Base-by-base conservation (phyloP, 2,329 filamentous ascomycete genomes). In the Stachybotrys chartarum region DNA sequence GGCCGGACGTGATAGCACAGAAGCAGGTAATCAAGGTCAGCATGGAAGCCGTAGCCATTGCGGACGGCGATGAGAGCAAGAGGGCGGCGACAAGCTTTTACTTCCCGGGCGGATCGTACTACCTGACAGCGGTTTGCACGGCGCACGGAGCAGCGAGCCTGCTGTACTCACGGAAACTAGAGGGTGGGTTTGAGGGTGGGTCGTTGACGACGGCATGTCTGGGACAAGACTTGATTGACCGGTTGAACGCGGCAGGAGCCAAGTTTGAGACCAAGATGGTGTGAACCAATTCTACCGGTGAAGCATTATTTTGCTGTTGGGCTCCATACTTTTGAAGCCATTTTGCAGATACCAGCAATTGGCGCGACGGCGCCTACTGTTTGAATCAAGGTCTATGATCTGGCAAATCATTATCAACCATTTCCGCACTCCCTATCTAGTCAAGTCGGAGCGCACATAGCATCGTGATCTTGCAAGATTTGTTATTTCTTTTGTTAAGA, bases 171-270 rank as follows among this genome's bases (percentile, higher is more conserved):
- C 48, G 52, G 4, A 57, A 55, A 2, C 51, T 54, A 11, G 56
- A 51, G 14, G 61, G 60, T 11, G 56, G 51, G 17, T 50, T 50
- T 11, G 57, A 60, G 32, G 53, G 53, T 50, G 61, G 61, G 6
- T 55, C 63, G 35, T 35, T 61, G 48, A 63, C 61, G 44, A 51
- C 60, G 4, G 60, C 61, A 14, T 44, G 57, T 24, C 31, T 63
- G 44, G 60, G 61, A 5, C 54, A 61, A 7, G 48, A 54, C 54
- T 57, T 55, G 32, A 58, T 48, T 7, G 50, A 55, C 11, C 59
- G 58, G 42, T n/a, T 62, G 30, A 58, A 50, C 14, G 45, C 50
- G 16, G 48, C 52, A 14, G 59, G 51, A 0, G 42, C 59, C 5
- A 56, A 57, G 53, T 60, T 63, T 46, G 47, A 61, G 7, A 35